These are phyloP conservation scores for Mucor saturninus DNA, from an alignment of 371 early-diverging fungal species.

Conservation along the genomic window DNA sequence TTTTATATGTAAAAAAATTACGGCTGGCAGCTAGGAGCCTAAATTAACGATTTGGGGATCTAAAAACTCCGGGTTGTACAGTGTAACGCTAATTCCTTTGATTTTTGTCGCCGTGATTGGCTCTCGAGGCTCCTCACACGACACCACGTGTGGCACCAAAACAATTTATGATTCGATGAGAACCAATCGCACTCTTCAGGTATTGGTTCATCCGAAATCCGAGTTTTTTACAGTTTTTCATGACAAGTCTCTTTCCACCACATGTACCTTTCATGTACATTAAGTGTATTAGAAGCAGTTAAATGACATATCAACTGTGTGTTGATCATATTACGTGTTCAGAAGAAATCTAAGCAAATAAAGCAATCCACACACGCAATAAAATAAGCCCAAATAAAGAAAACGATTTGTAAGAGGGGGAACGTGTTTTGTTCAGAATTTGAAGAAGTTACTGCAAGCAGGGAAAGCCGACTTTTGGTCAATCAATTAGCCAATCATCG, in stretches of 20 bases:
- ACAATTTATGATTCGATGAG: constrained; percentile 20
- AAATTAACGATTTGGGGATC: constrained; percentile 10
- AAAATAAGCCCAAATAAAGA: not conserved
- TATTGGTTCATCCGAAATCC: constrained; percentile 8
- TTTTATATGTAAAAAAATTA: constrained; percentile 5
- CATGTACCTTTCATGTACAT: not conserved
- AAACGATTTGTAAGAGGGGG: constrained; percentile 12
- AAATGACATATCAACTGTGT: not conserved
- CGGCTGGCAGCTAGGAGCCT: constrained; percentile 3
- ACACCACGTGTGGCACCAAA: constrained; percentile 32
- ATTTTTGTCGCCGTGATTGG: constrained; percentile 10
- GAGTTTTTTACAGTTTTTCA: not conserved
- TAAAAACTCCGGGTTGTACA: constrained; percentile 15
- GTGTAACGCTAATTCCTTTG: constrained; percentile 6
- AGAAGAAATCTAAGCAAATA: not conserved
- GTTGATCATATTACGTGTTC: constrained; percentile 1
- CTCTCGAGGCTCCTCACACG: constrained; percentile 22
- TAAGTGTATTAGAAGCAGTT: not conserved
- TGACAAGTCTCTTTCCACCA: not conserved
- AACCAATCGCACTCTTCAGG: constrained; percentile 7
- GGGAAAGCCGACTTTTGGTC: not conserved
- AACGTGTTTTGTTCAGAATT: constrained; percentile 19
- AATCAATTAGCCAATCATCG: constrained; percentile 17
- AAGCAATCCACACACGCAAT: too few relatives aligned
- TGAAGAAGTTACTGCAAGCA: constrained; percentile 8